Conservation (phyloP, 2,329 filamentous ascomycete genomes). For the Grosmannia huntii region DNA sequence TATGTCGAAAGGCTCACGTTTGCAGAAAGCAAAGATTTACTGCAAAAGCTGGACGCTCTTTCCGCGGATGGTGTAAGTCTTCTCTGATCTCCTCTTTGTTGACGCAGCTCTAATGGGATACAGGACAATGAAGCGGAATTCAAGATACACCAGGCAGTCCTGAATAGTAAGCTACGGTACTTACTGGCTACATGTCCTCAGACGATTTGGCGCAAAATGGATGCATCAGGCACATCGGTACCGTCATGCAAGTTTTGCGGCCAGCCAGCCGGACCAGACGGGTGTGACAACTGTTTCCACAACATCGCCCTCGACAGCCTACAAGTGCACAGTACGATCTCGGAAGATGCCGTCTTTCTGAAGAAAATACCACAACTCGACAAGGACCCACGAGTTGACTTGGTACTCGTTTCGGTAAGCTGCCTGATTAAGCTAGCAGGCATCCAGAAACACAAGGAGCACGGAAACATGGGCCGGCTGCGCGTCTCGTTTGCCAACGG, state of each 20-base stretch:
- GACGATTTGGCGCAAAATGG: conserved; percentile 9
- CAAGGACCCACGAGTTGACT: conserved; percentile 20
- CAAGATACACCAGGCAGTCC: conserved; percentile 16
- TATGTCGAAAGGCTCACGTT: conserved; percentile 30
- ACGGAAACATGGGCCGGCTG: not conserved
- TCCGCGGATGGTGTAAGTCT: not conserved
- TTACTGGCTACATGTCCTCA: conserved; percentile 27
- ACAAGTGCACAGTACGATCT: conserved; percentile 13
- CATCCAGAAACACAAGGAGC: conserved; percentile 6
- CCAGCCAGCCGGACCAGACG: not conserved
- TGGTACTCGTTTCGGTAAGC: conserved; percentile 19
- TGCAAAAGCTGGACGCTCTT: conserved; percentile 14
- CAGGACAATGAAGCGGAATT: not conserved
- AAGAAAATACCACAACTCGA: conserved; percentile 15
- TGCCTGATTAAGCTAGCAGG: conserved; percentile 20
- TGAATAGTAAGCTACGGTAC: conserved; percentile 31
- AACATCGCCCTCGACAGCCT: conserved; percentile 13
- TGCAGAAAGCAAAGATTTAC: conserved; percentile 26
- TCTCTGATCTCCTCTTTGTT: not conserved
- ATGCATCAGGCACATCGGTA: not conserved
- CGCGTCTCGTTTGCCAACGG: conserved; percentile 15
- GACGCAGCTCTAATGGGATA: not conserved
- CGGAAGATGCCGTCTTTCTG: conserved; percentile 9
- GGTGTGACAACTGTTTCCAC: conserved; percentile 10
- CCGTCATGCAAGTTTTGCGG: conserved; percentile 13